These are phyloP conservation scores for Phytophthora pinifolia DNA, from an alignment of 352 stramenopile genomes.

Conservation along the genomic window DNA sequence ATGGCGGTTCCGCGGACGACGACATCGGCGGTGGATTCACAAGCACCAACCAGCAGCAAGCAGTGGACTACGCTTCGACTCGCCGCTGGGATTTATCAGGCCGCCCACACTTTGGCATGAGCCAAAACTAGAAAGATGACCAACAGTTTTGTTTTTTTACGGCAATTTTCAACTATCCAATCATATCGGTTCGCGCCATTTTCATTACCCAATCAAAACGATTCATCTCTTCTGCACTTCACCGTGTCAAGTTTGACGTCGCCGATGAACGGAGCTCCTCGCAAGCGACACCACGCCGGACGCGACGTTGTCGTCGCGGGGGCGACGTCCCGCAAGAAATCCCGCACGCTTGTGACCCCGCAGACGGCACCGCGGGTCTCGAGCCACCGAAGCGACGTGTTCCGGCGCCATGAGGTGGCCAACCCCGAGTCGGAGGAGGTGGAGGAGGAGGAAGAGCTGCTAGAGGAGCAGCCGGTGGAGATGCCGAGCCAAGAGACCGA, in stretches of 20 bases:
- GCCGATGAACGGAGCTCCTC: conserved; percentile 48
- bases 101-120: conserved; percentile 9
- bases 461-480: conserved; percentile 15
- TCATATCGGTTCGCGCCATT: conserved; percentile 17
- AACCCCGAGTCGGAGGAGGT: conserved; percentile 40
- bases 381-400: conserved; percentile 3
- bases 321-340: conserved; percentile 35
- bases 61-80: neutral
- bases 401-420: conserved; percentile 14
- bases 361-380: conserved; percentile 11
- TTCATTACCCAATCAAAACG: conserved; percentile 10
- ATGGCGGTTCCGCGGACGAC: neutral
- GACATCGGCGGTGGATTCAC: neutral
- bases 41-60: conserved; percentile 1
- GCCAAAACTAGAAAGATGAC: conserved; percentile 3
- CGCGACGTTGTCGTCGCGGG: conserved; percentile 18
- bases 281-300: conserved; percentile 40
- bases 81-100: conserved; percentile 15
- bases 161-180: conserved; percentile 12
- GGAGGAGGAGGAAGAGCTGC: conserved; percentile 30
- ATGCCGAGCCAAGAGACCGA: conserved; percentile 32
- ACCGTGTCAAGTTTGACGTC: conserved; percentile 3
- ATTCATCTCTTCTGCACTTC: neutral
- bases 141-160: neutral
- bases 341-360: conserved; percentile 18